Evolutionary conservation across 1,284 basidiomycete species (phyloP).

Genomic region (Porogramme epimiltina): DNA sequence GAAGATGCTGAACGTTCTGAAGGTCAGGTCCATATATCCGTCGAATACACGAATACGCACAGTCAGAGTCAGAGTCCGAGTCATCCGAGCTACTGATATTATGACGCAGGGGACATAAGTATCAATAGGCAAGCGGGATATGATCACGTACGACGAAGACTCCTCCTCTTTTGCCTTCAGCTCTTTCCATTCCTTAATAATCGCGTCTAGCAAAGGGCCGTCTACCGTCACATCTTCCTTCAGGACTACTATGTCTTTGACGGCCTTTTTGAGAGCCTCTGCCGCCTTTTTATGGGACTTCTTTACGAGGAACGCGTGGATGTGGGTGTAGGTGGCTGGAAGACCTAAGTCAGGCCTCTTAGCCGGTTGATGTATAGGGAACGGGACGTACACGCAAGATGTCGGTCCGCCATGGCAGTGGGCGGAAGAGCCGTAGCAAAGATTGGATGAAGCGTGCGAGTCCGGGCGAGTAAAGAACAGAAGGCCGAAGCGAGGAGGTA

Average conservation of each 20-base stretch:
- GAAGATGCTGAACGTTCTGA: too few relatives aligned
- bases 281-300: constrained; percentile 67
- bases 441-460: too few relatives aligned
- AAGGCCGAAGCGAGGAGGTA: not conserved
- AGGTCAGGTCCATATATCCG: too few relatives aligned
- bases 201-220: constrained; percentile 60
- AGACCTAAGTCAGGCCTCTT: not conserved
- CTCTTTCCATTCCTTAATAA: constrained; percentile 63
- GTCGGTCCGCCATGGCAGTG: constrained; percentile 19
- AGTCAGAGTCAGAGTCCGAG: constrained; percentile 27
- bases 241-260: constrained; percentile 55
- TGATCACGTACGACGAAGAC: constrained; percentile 17
- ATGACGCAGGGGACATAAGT: too few relatives aligned
- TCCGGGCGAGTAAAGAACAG: not conserved
- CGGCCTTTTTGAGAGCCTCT: constrained; percentile 55
- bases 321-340: constrained; percentile 69
- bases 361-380: not conserved
- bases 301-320: constrained; percentile 70
- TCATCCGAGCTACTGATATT: constrained; percentile 14
- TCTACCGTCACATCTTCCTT: constrained; percentile 51
- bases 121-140: too few relatives aligned
- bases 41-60: too few relatives aligned
- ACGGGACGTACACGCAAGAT: constrained; percentile 26
- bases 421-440: too few relatives aligned
- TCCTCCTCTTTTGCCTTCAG: constrained; percentile 28